These are phyloP conservation scores for Paramyrothecium sp. DNA, from an alignment of 2,329 filamentous ascomycete species.

Conservation along the genomic window DNA sequence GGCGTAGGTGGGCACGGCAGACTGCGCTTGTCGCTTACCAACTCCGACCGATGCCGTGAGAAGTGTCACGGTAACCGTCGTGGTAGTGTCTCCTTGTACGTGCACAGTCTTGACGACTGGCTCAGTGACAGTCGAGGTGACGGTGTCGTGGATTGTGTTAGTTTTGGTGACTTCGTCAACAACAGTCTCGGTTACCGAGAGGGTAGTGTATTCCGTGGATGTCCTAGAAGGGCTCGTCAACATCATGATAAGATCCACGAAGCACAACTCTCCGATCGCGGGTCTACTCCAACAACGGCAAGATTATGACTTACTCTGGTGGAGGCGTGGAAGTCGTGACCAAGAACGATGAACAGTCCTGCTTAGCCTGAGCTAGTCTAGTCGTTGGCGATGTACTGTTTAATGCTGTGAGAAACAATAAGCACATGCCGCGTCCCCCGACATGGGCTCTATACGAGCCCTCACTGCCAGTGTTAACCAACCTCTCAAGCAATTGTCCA, in stretches of 20 bases:
- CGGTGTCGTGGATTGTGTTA: background rate
- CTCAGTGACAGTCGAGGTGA: background rate
- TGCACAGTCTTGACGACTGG: background rate
- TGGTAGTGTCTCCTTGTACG: background rate
- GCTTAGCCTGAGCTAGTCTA: background rate
- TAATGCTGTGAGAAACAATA: background rate
- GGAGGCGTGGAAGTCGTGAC: background rate
- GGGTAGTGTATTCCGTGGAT: background rate
- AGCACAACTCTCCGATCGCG: too few relatives aligned
- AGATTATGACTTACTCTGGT: background rate
- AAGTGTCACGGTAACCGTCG: background rate
- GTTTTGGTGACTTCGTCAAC: background rate
- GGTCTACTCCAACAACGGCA: too few relatives aligned
- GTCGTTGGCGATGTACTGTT: background rate
- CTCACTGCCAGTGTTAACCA: background rate
- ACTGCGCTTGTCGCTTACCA: background rate
- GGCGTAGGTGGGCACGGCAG: conserved; percentile 19
- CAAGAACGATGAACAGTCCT: background rate
- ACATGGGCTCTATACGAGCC: too few relatives aligned
- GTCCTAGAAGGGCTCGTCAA: background rate
- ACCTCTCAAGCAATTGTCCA: background rate
- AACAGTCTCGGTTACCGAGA: background rate
- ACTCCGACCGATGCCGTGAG: background rate
- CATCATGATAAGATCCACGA: too few relatives aligned
- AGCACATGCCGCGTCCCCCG: too few relatives aligned